A percentile compares a stretch with the other conserved stretches of the same genome.
Evolutionary conservation across 2,329 filamentous ascomycete species (phyloP).

Genomic region (Paecilomyces sp.): DNA sequence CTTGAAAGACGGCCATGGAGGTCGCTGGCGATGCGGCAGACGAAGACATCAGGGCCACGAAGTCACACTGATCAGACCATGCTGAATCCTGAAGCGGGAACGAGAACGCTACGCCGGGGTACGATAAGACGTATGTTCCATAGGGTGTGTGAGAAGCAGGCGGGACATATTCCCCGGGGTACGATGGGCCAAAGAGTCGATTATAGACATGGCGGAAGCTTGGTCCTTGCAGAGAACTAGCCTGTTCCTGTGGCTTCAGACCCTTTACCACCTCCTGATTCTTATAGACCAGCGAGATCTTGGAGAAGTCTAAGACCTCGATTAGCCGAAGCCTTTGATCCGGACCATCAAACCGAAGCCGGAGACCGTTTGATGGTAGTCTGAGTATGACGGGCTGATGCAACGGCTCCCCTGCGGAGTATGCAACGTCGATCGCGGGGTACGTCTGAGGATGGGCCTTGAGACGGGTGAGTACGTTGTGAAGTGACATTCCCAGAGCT

Average conservation of each 20-base stretch:
- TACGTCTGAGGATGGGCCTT: constrained; percentile 81
- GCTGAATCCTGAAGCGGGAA: constrained; percentile 70
- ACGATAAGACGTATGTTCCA: constrained; percentile 85
- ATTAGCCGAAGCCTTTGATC: constrained; percentile 88
- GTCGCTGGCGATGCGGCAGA: constrained; percentile 67
- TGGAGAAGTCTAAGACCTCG: constrained; percentile 84
- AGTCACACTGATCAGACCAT: constrained; percentile 69
- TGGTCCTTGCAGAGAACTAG: constrained; percentile 50
- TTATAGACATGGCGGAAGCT: constrained; percentile 88
- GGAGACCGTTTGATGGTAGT: constrained; percentile 78
- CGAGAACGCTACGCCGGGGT: constrained; percentile 88
- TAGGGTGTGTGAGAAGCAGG: constrained; percentile 48
- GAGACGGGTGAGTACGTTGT: constrained; percentile 78
- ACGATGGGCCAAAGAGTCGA: constrained; percentile 85
- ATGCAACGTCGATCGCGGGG: constrained; percentile 74
- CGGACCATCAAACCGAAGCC: constrained; percentile 85
- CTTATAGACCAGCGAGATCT: constrained; percentile 76
- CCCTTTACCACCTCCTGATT: constrained; percentile 67
- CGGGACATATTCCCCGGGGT: constrained; percentile 83
- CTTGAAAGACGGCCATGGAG: constrained; percentile 86
- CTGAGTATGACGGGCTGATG: constrained; percentile 65
- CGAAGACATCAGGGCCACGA: constrained; percentile 77
- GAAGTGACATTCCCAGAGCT: constrained; percentile 86
- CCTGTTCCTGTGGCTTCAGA: constrained; percentile 24
- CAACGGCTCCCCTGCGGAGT: constrained; percentile 69